Conservation (phyloP, 305 asterid genomes). For the Rubia tinctorum region DNA sequence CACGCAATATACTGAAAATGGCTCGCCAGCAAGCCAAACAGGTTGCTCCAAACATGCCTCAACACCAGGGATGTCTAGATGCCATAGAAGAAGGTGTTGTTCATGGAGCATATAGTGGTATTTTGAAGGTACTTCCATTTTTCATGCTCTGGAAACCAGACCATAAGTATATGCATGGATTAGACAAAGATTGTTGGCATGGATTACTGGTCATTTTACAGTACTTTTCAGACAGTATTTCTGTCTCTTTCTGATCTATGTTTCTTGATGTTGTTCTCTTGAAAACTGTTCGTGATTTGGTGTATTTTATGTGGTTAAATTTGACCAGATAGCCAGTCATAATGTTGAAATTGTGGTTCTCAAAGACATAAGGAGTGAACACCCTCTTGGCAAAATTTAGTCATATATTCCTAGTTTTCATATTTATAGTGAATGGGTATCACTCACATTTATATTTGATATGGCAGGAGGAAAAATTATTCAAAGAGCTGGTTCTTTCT, state of each 20-base stretch:
- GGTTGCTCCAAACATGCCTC: constrained; percentile 71
- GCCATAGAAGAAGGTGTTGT: constrained; percentile 82
- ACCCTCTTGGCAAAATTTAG: neutral
- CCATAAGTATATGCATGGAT: neutral
- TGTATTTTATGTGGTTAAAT: neutral
- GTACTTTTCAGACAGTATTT: neutral
- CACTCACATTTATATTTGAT: neutral
- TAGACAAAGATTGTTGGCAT: neutral
- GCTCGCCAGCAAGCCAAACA: constrained; percentile 73
- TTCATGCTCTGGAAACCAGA: neutral
- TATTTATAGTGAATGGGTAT: neutral
- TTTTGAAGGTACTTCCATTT: constrained; percentile 60
- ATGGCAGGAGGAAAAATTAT: constrained; percentile 67
- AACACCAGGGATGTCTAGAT: constrained; percentile 85
- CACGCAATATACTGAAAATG: constrained; percentile 43
- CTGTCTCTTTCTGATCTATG: neutral
- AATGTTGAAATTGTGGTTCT: neutral
- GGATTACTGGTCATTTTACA: neutral
- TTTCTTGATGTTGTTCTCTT: neutral
- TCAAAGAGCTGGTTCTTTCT: constrained; percentile 54
- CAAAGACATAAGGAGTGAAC: neutral
- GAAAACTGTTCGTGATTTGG: neutral
- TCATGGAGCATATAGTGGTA: constrained; percentile 87
- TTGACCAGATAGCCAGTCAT: neutral
- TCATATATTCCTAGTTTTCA: neutral